phyloP scores from a whole-genome alignment of 2,329 filamentous ascomycete genomes.

The Aureobasidium mangrovei region DNA sequence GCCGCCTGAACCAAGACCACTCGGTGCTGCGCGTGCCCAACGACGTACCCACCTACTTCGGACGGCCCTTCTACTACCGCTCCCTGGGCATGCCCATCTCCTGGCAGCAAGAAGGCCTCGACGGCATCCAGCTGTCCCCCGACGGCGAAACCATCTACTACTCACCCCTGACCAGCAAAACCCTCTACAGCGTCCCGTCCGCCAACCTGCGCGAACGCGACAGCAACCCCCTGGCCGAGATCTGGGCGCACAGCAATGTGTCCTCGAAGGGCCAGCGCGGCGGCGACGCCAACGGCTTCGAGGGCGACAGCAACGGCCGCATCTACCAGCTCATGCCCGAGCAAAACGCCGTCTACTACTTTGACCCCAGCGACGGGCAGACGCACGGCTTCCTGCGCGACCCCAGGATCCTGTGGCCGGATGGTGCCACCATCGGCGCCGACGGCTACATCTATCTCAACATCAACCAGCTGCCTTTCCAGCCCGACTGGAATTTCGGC shows the following conservation, averaged over 20 bases:
- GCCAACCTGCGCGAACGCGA: conserved; percentile 26
- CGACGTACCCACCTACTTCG: conserved; percentile 26
- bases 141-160: conserved; percentile 39
- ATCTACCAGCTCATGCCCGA: conserved; percentile 41
- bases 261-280: conserved; percentile 38
- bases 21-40: conserved; percentile 26
- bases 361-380: conserved; percentile 31
- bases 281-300: conserved; percentile 39
- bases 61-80: conserved; percentile 24
- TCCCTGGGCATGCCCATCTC: conserved; percentile 21
- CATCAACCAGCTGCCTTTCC: conserved; percentile 42
- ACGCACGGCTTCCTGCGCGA: conserved; percentile 34
- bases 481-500: conserved; percentile 41
- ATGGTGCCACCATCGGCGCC: conserved; percentile 33
- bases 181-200: conserved; percentile 28
- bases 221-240: conserved; percentile 28
- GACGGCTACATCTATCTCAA: conserved; percentile 43
- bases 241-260: conserved; percentile 39
- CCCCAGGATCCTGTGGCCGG: conserved; percentile 37
- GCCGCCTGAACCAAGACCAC: conserved; percentile 29
- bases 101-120: conserved; percentile 27
- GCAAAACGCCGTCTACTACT: conserved; percentile 39
- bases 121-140: conserved; percentile 38
- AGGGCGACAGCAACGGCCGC: conserved; percentile 35
- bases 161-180: conserved; percentile 31